Evolutionary conservation across 345 rosid genomes (phyloP), one percentile per base, ranked within the genome.

Genomic region (Populus pruinosa): DNA sequence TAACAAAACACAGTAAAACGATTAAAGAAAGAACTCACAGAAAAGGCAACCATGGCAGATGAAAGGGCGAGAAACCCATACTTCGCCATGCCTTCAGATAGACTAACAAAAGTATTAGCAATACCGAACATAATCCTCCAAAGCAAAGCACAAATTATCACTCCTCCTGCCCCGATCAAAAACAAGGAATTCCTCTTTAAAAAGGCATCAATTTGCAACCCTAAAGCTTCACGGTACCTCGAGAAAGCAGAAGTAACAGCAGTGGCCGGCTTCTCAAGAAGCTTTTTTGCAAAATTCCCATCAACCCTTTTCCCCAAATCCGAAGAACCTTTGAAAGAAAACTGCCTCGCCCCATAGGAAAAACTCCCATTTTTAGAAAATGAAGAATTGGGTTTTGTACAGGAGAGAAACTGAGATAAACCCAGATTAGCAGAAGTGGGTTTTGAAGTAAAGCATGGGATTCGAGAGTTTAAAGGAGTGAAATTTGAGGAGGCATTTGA

Each of bases 101-200:
- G 87, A 65, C 96, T 92, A 67, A 91, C 88, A 75, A 91, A 91
- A 47, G 97, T 85, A 73, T 76, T 93, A 68, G 99, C 98, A 83
- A 93, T 84, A 5, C 96, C 98, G 78, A 89, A 94, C 97, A 93
- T 91, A 75, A 92, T 76, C 90, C 94, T 89, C 97, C 98, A 94
- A 31, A 91, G 81, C 83, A 93, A 83, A 70, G 83, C 86, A 83
- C 96, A 92, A 5, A 89, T 59, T 36, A 91, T 31, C 61, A 88
- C 88, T 65, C 87, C 96, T 47, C 87, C 98, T 5, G 86, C 97
- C 14, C 96, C 98, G 62, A 90, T 65, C 81, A 92, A 73, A 69
- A 93, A 43, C 74, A 92, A 80, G 61, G 77, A 87, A 82, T 92
- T 93, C 79, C 93, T 92, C 86, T 80, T 91, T 83, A 84, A 81